Evolutionary conservation across 768 basidiomycete species (phyloP), one percentile per base, ranked within the genome.

Genomic region (Tephrocybe sp.): DNA sequence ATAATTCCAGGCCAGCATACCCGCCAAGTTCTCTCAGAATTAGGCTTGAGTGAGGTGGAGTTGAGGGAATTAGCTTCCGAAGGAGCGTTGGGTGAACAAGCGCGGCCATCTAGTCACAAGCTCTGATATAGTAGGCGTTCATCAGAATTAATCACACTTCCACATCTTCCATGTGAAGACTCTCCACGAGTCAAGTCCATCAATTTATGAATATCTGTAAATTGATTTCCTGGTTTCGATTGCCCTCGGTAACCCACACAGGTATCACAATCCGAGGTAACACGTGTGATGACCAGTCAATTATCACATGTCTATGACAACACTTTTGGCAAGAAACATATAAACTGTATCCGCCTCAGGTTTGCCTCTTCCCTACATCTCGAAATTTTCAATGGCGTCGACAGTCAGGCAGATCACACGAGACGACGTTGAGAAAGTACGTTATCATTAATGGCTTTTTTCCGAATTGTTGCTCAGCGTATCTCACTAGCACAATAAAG

Each of bases 371-470:
- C 46, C 19, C 23, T 30, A 19, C 38, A 16, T 35, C 32, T 19
- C 38, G 14, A 12, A 14, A 11, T 36, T 35, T 31, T 22, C 40
- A 53, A 71, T 71, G 65, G 55, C 65, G 11, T 63, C 67, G 17
- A 66, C 55, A 39, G 54, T 61, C 30, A 64, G 54, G 40, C 66
- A 74, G 32, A 75, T 83, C 53, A 74, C 83, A 1, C 74, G 79
- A 49, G 85, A 88, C 48, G 85, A 91, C 56, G 87, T 91, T n/a
- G 76, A 78, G 40, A 79, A 85, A 73, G 87, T 87, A 42, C 32
- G 76, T 65, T 2, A 14, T 36, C 33, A 33, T n/a, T 10, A 12
- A 12, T 11, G 5, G 14, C 12, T 6, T 40, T 35, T 53, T 20
- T 22, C n/a, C 17, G 8, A 33, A 39, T 7, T 45, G 6, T 8